Conservation (phyloP, 352 stramenopile species). For the Globisporangium cederbergense region DNA sequence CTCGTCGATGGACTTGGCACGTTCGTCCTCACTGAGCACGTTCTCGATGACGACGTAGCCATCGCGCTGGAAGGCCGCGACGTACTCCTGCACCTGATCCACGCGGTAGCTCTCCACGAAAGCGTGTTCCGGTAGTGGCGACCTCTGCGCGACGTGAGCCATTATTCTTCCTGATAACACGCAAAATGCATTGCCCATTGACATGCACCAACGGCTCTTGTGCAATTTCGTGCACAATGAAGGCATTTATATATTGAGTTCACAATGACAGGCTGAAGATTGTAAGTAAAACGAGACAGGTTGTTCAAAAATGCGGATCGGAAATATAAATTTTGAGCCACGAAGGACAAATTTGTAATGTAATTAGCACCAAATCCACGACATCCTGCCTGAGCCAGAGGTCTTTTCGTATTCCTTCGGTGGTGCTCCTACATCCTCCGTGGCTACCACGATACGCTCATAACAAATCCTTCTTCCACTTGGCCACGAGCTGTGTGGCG, state of each 20-base stretch:
- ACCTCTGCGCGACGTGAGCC: conserved; percentile 2
- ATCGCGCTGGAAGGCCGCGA: conserved; percentile 35
- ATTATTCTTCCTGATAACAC: conserved; percentile 14
- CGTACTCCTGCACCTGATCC: conserved; percentile 32
- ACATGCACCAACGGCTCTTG: neutral
- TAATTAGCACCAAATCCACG: too few species aligned
- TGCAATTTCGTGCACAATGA: neutral
- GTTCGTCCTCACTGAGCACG: conserved; percentile 30
- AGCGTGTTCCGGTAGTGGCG: neutral
- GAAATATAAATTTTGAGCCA: neutral
- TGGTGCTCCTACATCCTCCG: too few species aligned
- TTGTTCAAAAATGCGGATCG: neutral
- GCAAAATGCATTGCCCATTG: neutral
- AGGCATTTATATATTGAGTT: neutral
- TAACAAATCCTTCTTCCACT: conserved; percentile 86
- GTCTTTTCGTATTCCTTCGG: neutral
- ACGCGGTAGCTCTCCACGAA: conserved; percentile 19
- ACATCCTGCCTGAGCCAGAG: too few species aligned
- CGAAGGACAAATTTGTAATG: too few species aligned
- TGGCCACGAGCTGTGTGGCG: conserved; percentile 67
- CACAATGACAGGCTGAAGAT: neutral
- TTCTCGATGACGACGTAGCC: conserved; percentile 45
- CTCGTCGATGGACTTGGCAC: conserved; percentile 33
- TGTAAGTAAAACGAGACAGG: neutral
- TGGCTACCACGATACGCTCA: conserved; percentile 14